A percentile compares a stretch with the other conserved stretches of the same genome.
These are phyloP conservation scores for Phaeosphaeriaceae sp. DNA, from an alignment of 2,329 filamentous ascomycete species.

Conservation along the genomic window DNA sequence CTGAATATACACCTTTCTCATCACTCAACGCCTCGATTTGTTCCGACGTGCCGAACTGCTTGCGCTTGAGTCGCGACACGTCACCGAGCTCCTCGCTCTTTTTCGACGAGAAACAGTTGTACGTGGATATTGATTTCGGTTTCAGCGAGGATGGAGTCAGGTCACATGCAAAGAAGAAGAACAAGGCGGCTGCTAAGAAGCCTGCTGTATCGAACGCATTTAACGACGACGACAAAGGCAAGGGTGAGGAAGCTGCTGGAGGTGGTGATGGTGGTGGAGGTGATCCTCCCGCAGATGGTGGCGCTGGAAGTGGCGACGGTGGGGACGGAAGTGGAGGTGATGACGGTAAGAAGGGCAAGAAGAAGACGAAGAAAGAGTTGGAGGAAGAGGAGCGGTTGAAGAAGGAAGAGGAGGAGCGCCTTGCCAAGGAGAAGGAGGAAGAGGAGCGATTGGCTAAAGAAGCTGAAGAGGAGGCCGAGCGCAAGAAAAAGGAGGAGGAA, in stretches of 20 bases:
- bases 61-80: constrained; percentile 37
- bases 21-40: constrained; percentile 42
- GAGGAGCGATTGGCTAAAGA: constrained; percentile 46
- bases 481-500: constrained; percentile 45
- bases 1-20: constrained; percentile 38
- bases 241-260: constrained; percentile 51
- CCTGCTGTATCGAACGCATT: constrained; percentile 30
- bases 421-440: constrained; percentile 45
- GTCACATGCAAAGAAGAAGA: constrained; percentile 63
- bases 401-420: constrained; percentile 44
- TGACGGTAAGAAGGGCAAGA: constrained; percentile 50
- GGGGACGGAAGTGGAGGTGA: constrained; percentile 41
- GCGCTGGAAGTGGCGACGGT: constrained; percentile 41
- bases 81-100: constrained; percentile 38
- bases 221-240: constrained; percentile 55
- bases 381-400: constrained; percentile 49
- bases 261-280: constrained; percentile 43
- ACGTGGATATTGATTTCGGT: constrained; percentile 63
- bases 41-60: constrained; percentile 36
- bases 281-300: constrained; percentile 45
- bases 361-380: constrained; percentile 44
- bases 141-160: constrained; percentile 60
- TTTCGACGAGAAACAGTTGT: constrained; percentile 40
- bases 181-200: constrained; percentile 47
- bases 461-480: constrained; percentile 49